Percentiles rank a stretch among this genome's conserved stretches.
phyloP scores from a whole-genome alignment of 441 rosid species.

The Eruca vesicaria region DNA sequence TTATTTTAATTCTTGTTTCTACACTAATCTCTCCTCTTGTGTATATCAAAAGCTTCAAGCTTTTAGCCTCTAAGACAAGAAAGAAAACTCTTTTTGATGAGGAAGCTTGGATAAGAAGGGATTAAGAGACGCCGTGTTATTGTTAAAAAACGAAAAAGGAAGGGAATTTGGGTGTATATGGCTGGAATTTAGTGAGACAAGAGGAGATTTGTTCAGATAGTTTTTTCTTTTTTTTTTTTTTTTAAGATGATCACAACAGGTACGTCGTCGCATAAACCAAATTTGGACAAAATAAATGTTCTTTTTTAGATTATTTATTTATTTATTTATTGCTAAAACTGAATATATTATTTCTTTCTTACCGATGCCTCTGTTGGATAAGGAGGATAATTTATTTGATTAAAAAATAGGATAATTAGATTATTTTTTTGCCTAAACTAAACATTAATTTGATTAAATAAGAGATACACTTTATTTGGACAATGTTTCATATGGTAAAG shows the following conservation, averaged over 20 bases:
- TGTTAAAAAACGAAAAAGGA: background rate
- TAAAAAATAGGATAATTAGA: too few relatives aligned
- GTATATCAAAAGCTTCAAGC: constrained; percentile 10
- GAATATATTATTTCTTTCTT: too few relatives aligned
- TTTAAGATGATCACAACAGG: background rate
- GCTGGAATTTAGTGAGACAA: constrained; percentile 25
- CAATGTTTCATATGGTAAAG: background rate
- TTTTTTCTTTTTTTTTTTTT: too few relatives aligned
- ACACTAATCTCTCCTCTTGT: too few relatives aligned
- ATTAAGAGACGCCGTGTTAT: constrained; percentile 15
- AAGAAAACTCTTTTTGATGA: constrained; percentile 8
- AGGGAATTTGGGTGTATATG: background rate
- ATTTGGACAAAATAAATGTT: background rate
- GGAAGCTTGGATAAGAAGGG: constrained; percentile 21
- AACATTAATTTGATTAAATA: background rate
- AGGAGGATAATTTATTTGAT: too few relatives aligned
- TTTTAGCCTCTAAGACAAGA: background rate
- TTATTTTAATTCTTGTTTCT: background rate
- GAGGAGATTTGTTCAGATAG: constrained; percentile 14
- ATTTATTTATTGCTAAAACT: background rate
- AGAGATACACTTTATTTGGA: background rate
- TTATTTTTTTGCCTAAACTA: background rate
- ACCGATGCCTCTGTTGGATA: too few relatives aligned
- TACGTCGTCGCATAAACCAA: constrained; percentile 3
- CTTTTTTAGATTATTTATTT: constrained; percentile 1